These are phyloP conservation scores for Murraya koenigii DNA, from an alignment of 345 rosid species.

Conservation along the genomic window DNA sequence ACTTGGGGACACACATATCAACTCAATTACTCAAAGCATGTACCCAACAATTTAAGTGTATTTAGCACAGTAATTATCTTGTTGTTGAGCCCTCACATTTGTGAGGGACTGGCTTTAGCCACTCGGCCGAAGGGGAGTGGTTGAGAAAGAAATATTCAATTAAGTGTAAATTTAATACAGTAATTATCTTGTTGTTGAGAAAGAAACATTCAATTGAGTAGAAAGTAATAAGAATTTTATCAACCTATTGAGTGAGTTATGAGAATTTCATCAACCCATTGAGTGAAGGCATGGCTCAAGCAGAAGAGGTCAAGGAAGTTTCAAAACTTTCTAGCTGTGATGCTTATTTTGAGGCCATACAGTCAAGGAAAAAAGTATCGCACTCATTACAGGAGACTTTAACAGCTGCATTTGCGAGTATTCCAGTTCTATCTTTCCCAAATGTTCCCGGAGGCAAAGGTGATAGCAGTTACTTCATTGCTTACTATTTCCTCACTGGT, in stretches of 20 bases:
- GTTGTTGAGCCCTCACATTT: too few relatives aligned
- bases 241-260: not conserved
- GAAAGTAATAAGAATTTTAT: not conserved
- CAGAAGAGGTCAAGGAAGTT: slow-evolving; percentile 19
- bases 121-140: too few relatives aligned
- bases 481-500: not conserved
- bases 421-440: slow-evolving; percentile 83
- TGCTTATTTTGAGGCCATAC: slow-evolving; percentile 66
- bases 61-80: not conserved
- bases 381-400: slow-evolving; percentile 63
- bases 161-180: not conserved
- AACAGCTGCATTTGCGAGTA: slow-evolving; percentile 65
- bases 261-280: not conserved
- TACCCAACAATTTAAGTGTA: not conserved
- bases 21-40: not conserved
- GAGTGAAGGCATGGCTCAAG: slow-evolving; percentile 39
- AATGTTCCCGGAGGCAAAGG: slow-evolving; percentile 80
- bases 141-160: not conserved
- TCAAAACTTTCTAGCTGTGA: slow-evolving; percentile 50
- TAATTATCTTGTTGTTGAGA: not conserved
- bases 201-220: not conserved
- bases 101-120: too few relatives aligned
- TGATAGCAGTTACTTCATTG: slow-evolving; percentile 11
- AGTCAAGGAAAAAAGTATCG: slow-evolving; percentile 71
- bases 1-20: not conserved